Base-by-base conservation (phyloP, 345 rosid genomes). In the Viola odorata region DNA sequence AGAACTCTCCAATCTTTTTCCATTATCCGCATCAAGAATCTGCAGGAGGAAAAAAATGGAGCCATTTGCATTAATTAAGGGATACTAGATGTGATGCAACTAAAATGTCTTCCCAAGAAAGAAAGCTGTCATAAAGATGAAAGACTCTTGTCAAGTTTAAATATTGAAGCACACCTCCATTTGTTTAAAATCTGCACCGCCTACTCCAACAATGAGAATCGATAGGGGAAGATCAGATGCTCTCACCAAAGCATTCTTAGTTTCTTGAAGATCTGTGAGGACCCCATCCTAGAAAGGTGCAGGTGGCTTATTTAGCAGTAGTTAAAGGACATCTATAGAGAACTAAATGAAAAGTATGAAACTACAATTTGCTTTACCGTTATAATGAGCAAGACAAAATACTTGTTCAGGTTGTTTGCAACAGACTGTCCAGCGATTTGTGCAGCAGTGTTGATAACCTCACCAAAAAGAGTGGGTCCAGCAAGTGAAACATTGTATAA, bases 211-310 rank as follows among this genome's bases (percentile, higher is more conserved):
- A 15, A 89, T 86, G 57, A 91, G 91, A 66, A 89, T 61, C 44
- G 98, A 91, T 44, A 91, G 60, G 5, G 98, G 98, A 68, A 91
- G 96, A 79, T 91, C 96, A 57, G 98, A 91, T 55, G 95, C 95
- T 70, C 69, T 83, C 67, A 91, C 96, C 73, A 91, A 66, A 60
- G 92, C 86, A 72, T 91, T 78, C 65, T 75, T 72, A 15, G 98
- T 89, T 69, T 86, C 95, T 68, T 82, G 73, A 63, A 85, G 79
- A 73, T 88, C 98, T 0, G 95, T 82, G 1, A 91, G 67, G 55
- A 91, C 95, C 54, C 98, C 98, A 76, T 91, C 96, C 98, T 91
- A 57, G 36, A 62, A 13, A 74, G 53, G 49, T 47, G 14, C 6
- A 45, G 54, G 32, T 23, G 32, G 32, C 32, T 23, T 0, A 2